Evolutionary conservation across 768 basidiomycete genomes (phyloP).

Genomic region (Calocybe gangraenosa): DNA sequence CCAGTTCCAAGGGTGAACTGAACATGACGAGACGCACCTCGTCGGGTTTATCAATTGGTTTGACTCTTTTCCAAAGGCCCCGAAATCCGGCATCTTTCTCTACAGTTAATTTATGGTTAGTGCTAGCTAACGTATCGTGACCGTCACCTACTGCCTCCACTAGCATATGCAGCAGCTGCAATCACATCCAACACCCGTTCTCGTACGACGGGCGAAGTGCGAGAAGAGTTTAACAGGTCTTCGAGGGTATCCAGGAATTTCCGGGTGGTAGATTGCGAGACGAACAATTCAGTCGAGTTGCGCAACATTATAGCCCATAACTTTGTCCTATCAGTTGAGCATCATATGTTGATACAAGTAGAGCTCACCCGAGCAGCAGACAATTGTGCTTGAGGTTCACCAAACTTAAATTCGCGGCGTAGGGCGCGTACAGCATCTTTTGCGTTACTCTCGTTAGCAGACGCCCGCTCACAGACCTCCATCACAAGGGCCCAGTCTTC

Average conservation of each 20-base stretch:
- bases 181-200: slow-evolving; percentile 80
- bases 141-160: slow-evolving; percentile 37
- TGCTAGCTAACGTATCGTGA: not conserved
- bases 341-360: not conserved
- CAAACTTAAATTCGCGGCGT: slow-evolving; percentile 86
- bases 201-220: slow-evolving; percentile 74
- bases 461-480: slow-evolving; percentile 84
- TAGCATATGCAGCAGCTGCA: slow-evolving; percentile 75
- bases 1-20: not conserved
- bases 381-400: slow-evolving; percentile 69
- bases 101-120: slow-evolving; percentile 3
- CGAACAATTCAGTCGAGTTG: slow-evolving; percentile 71
- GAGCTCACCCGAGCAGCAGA: slow-evolving; percentile 69
- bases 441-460: slow-evolving; percentile 63
- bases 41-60: slow-evolving; percentile 77
- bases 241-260: slow-evolving; percentile 82
- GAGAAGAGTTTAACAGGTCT: slow-evolving; percentile 56
- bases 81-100: slow-evolving; percentile 52
- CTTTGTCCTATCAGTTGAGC: slow-evolving; percentile 28
- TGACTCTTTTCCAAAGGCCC: slow-evolving; percentile 76
- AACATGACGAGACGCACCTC: slow-evolving; percentile 48
- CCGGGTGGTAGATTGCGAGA: slow-evolving; percentile 62
- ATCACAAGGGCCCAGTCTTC: slow-evolving; percentile 82
- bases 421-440: slow-evolving; percentile 84
- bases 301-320: slow-evolving; percentile 90